phyloP scores from a whole-genome alignment of 2,329 filamentous ascomycete species.

The Alternaria postmessia region DNA sequence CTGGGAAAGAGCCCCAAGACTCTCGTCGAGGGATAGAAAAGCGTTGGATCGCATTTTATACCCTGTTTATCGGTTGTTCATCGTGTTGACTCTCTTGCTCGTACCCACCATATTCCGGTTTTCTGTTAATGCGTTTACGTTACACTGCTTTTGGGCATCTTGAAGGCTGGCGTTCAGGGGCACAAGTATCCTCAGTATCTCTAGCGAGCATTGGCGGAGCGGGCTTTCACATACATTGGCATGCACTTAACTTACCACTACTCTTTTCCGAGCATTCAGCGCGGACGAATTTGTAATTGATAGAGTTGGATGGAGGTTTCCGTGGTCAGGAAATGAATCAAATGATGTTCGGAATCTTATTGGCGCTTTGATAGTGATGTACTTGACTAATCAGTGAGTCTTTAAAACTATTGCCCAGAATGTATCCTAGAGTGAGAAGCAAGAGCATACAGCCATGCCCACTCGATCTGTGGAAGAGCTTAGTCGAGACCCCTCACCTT shows the following conservation, averaged over 20 bases:
- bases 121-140: conserved; percentile 35
- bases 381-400: neutral
- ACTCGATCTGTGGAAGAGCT: neutral
- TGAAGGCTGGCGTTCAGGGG: conserved; percentile 41
- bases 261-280: conserved; percentile 16
- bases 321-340: conserved; percentile 18
- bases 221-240: conserved; percentile 42
- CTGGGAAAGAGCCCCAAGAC: conserved; percentile 80
- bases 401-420: neutral
- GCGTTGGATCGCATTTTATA: conserved; percentile 25
- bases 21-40: conserved; percentile 77
- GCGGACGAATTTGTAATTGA: conserved; percentile 37
- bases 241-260: conserved; percentile 41
- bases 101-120: conserved; percentile 34
- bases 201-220: conserved; percentile 53
- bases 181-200: conserved; percentile 42
- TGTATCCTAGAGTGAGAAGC: neutral
- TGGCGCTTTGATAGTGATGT: neutral
- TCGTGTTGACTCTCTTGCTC: conserved; percentile 22
- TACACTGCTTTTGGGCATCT: conserved; percentile 24
- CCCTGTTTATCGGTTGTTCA: conserved; percentile 32
- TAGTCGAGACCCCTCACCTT: conserved; percentile 2
- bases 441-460: neutral
- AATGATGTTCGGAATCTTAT: conserved; percentile 8
- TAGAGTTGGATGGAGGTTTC: conserved; percentile 25